Percentiles rank a stretch among this genome's conserved stretches.
Evolutionary conservation across 2,329 filamentous ascomycete species (phyloP).

Genomic region (Aspergillus thermomutatus): DNA sequence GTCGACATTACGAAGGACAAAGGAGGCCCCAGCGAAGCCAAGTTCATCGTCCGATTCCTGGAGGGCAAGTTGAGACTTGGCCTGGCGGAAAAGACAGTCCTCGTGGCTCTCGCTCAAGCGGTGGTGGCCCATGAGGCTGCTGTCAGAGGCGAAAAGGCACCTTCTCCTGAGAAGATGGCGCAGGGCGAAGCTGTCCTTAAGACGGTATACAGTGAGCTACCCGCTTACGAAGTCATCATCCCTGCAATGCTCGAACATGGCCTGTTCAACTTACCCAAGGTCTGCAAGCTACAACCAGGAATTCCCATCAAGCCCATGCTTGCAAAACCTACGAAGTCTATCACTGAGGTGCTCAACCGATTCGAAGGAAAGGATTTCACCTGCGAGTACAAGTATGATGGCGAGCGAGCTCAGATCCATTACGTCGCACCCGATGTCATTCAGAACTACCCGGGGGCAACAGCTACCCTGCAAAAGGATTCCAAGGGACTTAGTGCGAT

Average conservation of each 20-base stretch:
- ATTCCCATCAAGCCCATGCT: slow-evolving; percentile 98
- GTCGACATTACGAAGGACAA: slow-evolving; percentile 89
- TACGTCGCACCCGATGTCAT: slow-evolving; percentile 82
- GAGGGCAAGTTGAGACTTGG: slow-evolving; percentile 93
- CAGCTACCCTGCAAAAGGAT: slow-evolving; percentile 62
- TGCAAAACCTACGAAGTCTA: slow-evolving; percentile 96
- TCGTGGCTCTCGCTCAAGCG: slow-evolving; percentile 86
- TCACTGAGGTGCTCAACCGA: slow-evolving; percentile 93
- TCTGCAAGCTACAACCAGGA: slow-evolving; percentile 88
- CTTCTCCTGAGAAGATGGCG: slow-evolving; percentile 72
- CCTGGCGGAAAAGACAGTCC: slow-evolving; percentile 85
- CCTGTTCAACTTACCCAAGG: slow-evolving; percentile 74
- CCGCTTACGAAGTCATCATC: slow-evolving; percentile 92
- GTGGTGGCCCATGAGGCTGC: slow-evolving; percentile 78
- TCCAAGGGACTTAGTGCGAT: slow-evolving; percentile 77
- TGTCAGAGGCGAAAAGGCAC: slow-evolving; percentile 63
- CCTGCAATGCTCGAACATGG: slow-evolving; percentile 85
- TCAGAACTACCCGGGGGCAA: slow-evolving; percentile 63
- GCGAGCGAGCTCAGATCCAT: slow-evolving; percentile 96
- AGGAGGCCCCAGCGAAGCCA: slow-evolving; percentile 90
- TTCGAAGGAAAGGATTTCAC: slow-evolving; percentile 96
- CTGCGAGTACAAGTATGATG: slow-evolving; percentile 99
- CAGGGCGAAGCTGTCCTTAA: slow-evolving; percentile 85
- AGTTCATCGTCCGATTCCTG: slow-evolving; percentile 86
- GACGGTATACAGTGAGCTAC: slow-evolving; percentile 87